A percentile compares a stretch with the other conserved stretches of the same genome.
These are phyloP conservation scores for Lolium perenne DNA, from an alignment of 176 grass and related monocot species.

Conservation along the genomic window DNA sequence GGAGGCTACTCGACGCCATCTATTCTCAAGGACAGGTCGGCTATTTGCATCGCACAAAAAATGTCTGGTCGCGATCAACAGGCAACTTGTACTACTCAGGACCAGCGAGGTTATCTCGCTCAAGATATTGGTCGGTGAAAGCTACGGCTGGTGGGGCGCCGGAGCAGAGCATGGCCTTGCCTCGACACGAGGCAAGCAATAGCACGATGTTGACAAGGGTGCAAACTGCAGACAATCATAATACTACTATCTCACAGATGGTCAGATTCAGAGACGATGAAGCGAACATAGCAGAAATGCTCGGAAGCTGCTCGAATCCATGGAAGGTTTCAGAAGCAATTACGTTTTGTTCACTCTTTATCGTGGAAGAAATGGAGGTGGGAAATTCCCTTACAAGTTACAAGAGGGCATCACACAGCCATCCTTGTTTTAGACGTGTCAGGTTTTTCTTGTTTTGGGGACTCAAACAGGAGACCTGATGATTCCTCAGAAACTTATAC, in stretches of 20 bases:
- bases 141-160: neutral
- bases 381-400: too few species aligned
- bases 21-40: neutral
- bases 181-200: neutral
- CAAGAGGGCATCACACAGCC: too few species aligned
- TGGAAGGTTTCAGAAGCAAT: too few species aligned
- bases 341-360: neutral
- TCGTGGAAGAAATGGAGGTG: too few species aligned
- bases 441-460: too few species aligned
- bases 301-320: too few species aligned
- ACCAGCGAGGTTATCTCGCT: conserved; percentile 16
- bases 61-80: neutral
- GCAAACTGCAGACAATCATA: neutral
- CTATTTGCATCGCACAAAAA: neutral
- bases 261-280: neutral
- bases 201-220: neutral
- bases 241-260: neutral
- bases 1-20: too few species aligned
- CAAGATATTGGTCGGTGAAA: conserved; percentile 6
- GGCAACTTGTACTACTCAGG: neutral
- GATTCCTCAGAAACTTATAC: neutral
- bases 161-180: neutral
- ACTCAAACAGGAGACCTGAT: neutral
- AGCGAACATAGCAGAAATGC: neutral
- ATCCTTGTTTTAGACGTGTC: too few species aligned